Base-by-base conservation (phyloP, 352 stramenopile species). In the Globisporangium ultimum region DNA sequence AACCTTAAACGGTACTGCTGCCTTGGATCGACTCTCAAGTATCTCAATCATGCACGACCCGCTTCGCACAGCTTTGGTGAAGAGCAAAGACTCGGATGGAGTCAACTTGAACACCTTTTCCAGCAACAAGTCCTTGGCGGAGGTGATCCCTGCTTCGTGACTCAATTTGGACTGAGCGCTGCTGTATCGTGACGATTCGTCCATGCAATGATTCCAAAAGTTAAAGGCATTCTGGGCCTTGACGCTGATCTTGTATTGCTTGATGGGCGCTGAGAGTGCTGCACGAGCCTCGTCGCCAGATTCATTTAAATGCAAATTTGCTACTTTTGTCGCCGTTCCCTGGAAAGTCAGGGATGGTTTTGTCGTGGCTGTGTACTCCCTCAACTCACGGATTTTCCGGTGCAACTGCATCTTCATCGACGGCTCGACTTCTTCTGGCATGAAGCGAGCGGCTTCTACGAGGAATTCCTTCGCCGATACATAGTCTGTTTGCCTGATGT, bases 371-470 rank as follows among this genome's bases (percentile, higher is more conserved):
- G 28, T 36, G 28, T 36, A 14, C 1, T 60, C 34, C 15, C 71
- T 38, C 32, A 76, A 50, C 9, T 68, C 59, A 32, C 60, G 67
- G 5, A 84, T 76, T 32, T 70, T 79, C 12, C 67, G 66, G 40
- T 84, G 74, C 6, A 84, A 50, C 28, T 76, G 63, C 74, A 84
- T 81, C 38, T 79, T 81, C 2, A 69, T 48, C 3, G 32, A 24
- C 20, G 70, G 46, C n/a, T 79, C 70, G 5, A 80, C 55, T 13
- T 52, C 55, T 4, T 70, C 61, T 14, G 48, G 70, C 50, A 78
- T 64, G 32, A 81, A 38, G 40, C 48, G 66, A 7, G 70, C 68
- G 21, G 72, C 69, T 58, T 84, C 63, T 1, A 69, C 54, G 14
- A 84, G 55, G 21, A 67, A 24, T 10, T 36, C 47, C 46, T 58